A percentile compares a stretch with the other conserved stretches of the same genome.
These are phyloP conservation scores for Fusarium graminum DNA, from an alignment of 2,329 filamentous ascomycete genomes.

Conservation along the genomic window DNA sequence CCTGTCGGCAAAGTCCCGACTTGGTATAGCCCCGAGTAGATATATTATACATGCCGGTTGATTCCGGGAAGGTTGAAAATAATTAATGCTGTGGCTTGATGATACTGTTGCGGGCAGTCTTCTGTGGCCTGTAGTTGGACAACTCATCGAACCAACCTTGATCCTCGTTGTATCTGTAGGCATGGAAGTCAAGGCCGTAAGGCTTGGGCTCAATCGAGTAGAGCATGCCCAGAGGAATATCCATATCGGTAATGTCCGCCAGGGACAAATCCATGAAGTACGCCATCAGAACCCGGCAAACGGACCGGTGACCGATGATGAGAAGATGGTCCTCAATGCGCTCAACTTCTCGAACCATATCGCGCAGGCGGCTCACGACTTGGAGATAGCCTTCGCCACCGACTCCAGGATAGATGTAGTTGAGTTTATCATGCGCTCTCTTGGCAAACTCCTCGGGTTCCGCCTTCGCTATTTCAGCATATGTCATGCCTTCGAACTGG, in stretches of 20 bases:
- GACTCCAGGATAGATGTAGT: conserved; percentile 95
- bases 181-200: conserved; percentile 97
- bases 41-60: conserved; percentile 45
- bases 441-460: conserved; percentile 85
- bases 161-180: conserved; percentile 87
- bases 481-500: conserved; percentile 93
- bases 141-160: conserved; percentile 86
- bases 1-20: conserved; percentile 8
- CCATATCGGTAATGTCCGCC: conserved; percentile 92
- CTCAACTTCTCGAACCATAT: conserved; percentile 97
- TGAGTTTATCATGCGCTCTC: conserved; percentile 87
- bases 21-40: conserved; percentile 17
- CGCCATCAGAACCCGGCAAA: conserved; percentile 91
- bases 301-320: conserved; percentile 91
- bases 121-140: conserved; percentile 82
- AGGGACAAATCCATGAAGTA: conserved; percentile 96
- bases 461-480: conserved; percentile 85
- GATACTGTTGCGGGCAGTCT: conserved; percentile 55
- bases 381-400: conserved; percentile 97
- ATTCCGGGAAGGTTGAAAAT: conserved; percentile 8
- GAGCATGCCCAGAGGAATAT: conserved; percentile 92
- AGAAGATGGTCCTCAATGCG: conserved; percentile 96
- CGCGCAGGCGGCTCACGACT: conserved; percentile 92
- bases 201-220: conserved; percentile 98
- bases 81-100: conserved; percentile 34